These are phyloP conservation scores for Fraxinus excelsior DNA, from an alignment of 257 asterid genomes.

Conservation along the genomic window DNA sequence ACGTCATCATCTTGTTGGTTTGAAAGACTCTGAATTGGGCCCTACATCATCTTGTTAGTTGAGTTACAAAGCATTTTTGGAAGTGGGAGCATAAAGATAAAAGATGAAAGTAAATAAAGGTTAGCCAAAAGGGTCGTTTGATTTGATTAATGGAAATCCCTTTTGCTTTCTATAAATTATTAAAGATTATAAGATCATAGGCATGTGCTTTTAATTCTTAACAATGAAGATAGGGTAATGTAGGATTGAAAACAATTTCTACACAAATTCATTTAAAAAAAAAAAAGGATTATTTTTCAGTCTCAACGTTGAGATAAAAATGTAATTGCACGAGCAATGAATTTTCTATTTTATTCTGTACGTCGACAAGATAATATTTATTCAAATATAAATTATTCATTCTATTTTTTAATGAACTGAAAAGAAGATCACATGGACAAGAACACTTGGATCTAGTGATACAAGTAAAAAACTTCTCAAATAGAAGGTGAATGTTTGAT, in stretches of 20 bases:
- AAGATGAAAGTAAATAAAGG: conserved; percentile 12
- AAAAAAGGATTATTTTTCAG: too few relatives aligned
- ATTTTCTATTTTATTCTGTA: neutral
- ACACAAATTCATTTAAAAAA: neutral
- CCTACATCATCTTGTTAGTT: conserved; percentile 41
- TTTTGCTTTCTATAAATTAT: neutral
- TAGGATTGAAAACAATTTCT: neutral
- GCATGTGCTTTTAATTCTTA: conserved; percentile 28
- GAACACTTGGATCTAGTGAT: too few relatives aligned
- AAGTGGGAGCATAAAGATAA: conserved; percentile 46
- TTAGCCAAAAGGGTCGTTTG: conserved; percentile 32
- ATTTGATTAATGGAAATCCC: conserved; percentile 15
- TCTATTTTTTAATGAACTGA: neutral
- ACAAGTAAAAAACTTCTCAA: too few relatives aligned
- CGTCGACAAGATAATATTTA: neutral
- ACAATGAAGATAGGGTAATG: conserved; percentile 9
- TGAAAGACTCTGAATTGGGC: conserved; percentile 33
- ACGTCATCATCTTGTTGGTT: conserved; percentile 49
- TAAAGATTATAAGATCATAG: conserved; percentile 19
- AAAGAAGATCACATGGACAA: too few relatives aligned
- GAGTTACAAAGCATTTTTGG: conserved; percentile 44
- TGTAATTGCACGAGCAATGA: too few relatives aligned
- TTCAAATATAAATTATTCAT: neutral
- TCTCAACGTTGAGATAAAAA: too few relatives aligned
- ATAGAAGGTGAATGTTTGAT: too few relatives aligned